phyloP scores from a whole-genome alignment of 495 filamentous ascomycete genomes.

The Neurospora africana region DNA sequence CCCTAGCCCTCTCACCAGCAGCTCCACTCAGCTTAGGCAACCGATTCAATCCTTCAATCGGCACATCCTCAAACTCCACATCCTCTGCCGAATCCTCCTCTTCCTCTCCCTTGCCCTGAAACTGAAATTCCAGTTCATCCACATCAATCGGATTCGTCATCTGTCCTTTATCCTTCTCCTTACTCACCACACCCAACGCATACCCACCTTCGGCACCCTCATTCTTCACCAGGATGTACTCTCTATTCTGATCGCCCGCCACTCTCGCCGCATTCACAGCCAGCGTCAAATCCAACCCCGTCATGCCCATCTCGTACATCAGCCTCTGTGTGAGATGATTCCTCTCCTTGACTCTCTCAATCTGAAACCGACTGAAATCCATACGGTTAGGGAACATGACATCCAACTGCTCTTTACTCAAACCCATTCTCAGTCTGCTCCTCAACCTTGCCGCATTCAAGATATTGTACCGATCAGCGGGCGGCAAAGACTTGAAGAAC shows the following conservation, averaged over 20 bases:
- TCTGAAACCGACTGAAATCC: conserved; percentile 93
- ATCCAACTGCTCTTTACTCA: conserved; percentile 92
- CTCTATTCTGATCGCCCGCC: conserved; percentile 78
- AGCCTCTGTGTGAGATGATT: conserved; percentile 93
- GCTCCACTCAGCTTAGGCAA: conserved; percentile 49
- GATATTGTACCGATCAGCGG: conserved; percentile 91
- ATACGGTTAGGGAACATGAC: conserved; percentile 96
- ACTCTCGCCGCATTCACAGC: conserved; percentile 53
- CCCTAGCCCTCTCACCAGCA: conserved; percentile 9
- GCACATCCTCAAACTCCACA: conserved; percentile 85
- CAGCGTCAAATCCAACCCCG: conserved; percentile 55
- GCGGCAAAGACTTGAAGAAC: conserved; percentile 84
- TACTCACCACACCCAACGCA: conserved; percentile 86
- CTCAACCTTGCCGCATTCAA: conserved; percentile 83
- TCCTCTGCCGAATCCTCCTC: conserved; percentile 50
- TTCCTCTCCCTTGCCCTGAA: conserved; percentile 42
- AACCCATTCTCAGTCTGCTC: conserved; percentile 83
- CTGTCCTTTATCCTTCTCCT: conserved; percentile 60
- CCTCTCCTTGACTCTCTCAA: conserved; percentile 80
- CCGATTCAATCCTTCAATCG: conserved; percentile 85
- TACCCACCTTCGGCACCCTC: conserved; percentile 92
- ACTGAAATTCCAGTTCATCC: conserved; percentile 56
- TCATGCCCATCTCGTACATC: conserved; percentile 92
- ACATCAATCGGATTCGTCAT: conserved; percentile 82
- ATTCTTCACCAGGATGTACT: conserved; percentile 95